Conservation (phyloP, 2,329 filamentous ascomycete species). For the Fusarium globosum region DNA sequence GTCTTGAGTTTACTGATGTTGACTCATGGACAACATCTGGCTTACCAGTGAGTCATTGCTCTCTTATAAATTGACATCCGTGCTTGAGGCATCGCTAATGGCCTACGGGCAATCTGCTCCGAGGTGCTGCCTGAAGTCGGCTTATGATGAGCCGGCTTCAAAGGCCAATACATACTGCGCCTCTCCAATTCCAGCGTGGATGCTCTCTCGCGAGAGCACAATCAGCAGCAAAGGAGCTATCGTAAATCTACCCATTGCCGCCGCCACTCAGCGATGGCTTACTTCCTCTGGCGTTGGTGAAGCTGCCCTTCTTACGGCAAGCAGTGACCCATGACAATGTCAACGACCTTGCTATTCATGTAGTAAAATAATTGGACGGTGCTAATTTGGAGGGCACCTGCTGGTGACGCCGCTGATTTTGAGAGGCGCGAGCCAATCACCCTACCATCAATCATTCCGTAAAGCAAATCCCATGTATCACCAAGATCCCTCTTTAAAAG, state of each 20-base stretch:
- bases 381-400: no score
- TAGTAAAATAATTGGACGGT: background rate
- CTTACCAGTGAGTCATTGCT: background rate
- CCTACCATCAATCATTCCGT: no score
- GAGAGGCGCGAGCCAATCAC: background rate
- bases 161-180: background rate
- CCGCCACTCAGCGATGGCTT: accelerated
- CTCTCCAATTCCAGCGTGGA: no score
- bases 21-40: background rate
- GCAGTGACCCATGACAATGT: no score
- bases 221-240: background rate
- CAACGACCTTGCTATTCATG: background rate
- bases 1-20: background rate
- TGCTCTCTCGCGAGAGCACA: no score
- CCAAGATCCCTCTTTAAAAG: background rate
- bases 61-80: background rate
- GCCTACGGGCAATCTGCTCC: background rate
- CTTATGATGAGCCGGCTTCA: background rate
- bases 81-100: background rate
- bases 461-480: background rate
- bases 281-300: background rate
- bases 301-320: background rate
- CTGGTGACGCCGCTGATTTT: background rate
- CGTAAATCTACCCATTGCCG: accelerated
- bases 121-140: background rate